Percentiles rank a stretch among this genome's conserved stretches.
Evolutionary conservation across 2,329 filamentous ascomycete genomes (phyloP).

Genomic region (Apiospora arundinis): DNA sequence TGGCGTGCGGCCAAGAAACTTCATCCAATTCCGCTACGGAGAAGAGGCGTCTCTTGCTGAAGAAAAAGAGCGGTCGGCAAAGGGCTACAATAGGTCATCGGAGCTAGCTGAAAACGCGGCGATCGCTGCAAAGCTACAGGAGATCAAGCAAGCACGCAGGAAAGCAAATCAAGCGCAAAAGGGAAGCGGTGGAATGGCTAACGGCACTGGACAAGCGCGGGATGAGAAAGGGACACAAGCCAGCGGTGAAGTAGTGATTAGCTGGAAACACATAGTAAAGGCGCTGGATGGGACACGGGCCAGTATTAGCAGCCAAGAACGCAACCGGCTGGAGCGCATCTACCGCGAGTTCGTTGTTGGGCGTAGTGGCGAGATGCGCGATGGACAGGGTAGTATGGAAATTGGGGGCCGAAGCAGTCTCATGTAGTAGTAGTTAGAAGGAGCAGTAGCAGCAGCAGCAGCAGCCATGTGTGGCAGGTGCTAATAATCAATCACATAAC

Average conservation of each 20-base stretch:
- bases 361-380: conserved; percentile 92
- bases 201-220: conserved; percentile 31
- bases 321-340: conserved; percentile 75
- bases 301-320: conserved; percentile 83
- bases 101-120: conserved; percentile 77
- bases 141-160: conserved; percentile 75
- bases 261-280: conserved; percentile 82
- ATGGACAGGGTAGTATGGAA: conserved; percentile 89
- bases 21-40: conserved; percentile 86
- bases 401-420: conserved; percentile 91
- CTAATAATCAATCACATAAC: no score
- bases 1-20: conserved; percentile 54
- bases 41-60: conserved; percentile 56
- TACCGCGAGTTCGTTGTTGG: conserved; percentile 94
- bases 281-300: conserved; percentile 79
- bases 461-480: no score
- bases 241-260: conserved; percentile 76
- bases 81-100: conserved; percentile 57
- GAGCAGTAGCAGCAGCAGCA: no score
- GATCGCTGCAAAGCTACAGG: conserved; percentile 81
- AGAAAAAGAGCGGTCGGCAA: conserved; percentile 44
- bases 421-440: conserved; percentile 65
- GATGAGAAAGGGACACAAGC: conserved; percentile 45
- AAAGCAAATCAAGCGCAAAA: conserved; percentile 61
- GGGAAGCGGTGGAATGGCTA: conserved; percentile 35